Base-by-base conservation (phyloP, 768 basidiomycete genomes). In the Amanita jacksonii region DNA sequence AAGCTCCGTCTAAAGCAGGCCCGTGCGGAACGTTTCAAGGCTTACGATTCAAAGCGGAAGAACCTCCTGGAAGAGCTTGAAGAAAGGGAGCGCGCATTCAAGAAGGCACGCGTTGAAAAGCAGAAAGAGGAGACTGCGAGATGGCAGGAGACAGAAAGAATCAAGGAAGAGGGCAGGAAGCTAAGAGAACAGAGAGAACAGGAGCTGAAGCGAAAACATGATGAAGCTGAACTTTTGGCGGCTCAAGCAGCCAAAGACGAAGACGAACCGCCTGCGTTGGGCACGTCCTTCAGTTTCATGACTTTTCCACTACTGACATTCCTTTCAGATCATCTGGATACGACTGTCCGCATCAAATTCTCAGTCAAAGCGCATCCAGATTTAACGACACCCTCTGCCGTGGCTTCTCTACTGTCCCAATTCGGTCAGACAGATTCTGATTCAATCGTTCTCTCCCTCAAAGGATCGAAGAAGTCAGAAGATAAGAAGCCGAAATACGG, bases 1-100 rank as follows among this genome's bases (percentile, higher is more conserved):
- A 85, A 83, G 54, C 62, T 84, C n/a, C 79, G 81, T 32, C 59
- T 81, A 2, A 77, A 81, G 46, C 70, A 74, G 31, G 85, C 86
- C 0, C 73, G 77, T 25, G 74, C 76, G 31, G 74, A 79, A 32
- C 75, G 86, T n/a, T 86, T 76, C 51, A 71, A 83, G 16, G 55
- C 69, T 3, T 85, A 74, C 52, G 84, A 87, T 51, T 68, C 61
- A 46, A 90, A 90, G 56, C 72, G 86, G 22, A 87, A 83, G 64
- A 72, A 59, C 25, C 63, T 91, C 49, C 71, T 86, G 16, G 79
- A 83, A 24, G 87, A 88, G 54, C 69, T 90, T 10, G 88, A 91
- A 57, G 80, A 77, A 52, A 69, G 82, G 25, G 88, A 91, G 52
- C 71, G 76, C 7, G 82, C 73, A 15, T 78, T 81, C 62, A 90